A percentile compares a stretch with the other conserved stretches of the same genome.
These are phyloP conservation scores for Coemansia sp. DNA, from an alignment of 192 early-diverging fungal species.

Conservation along the genomic window DNA sequence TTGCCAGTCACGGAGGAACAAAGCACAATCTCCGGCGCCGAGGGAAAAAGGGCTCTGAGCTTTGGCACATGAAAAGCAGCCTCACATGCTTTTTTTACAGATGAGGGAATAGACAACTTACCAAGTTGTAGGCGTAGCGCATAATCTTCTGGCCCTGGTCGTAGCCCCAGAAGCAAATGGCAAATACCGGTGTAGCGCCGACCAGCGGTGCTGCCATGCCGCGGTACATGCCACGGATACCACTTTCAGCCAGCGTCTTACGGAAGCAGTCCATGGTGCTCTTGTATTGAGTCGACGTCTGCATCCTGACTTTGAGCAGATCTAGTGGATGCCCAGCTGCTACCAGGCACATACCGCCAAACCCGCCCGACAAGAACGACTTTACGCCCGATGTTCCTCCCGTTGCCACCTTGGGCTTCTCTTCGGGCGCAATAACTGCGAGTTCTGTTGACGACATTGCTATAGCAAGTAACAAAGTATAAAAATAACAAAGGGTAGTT, in stretches of 20 bases:
- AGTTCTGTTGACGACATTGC: slow-evolving; percentile 31
- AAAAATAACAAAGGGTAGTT: neutral
- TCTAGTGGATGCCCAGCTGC: slow-evolving; percentile 80
- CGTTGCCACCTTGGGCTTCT: slow-evolving; percentile 11
- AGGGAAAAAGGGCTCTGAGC: neutral
- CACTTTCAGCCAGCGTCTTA: slow-evolving; percentile 89
- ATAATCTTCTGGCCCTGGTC: slow-evolving; percentile 55
- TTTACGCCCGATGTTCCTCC: slow-evolving; percentile 60
- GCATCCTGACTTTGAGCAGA: slow-evolving; percentile 92
- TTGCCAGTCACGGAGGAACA: neutral
- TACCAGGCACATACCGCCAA: slow-evolving; percentile 85
- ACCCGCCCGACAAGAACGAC: slow-evolving; percentile 92
- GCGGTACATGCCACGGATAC: slow-evolving; percentile 89
- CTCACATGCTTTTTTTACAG: slow-evolving; percentile 8
- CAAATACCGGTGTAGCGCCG: slow-evolving; percentile 95
- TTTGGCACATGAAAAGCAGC: slow-evolving; percentile 9
- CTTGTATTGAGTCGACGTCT: slow-evolving; percentile 86
- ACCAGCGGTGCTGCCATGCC: slow-evolving; percentile 93
- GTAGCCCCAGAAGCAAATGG: slow-evolving; percentile 87
- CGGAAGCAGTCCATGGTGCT: slow-evolving; percentile 89
- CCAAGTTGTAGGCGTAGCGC: slow-evolving; percentile 46
- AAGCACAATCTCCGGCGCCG: neutral
- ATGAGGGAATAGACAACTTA: slow-evolving; percentile 10
- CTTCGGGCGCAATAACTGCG: slow-evolving; percentile 7
- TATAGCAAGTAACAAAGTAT: neutral